Conservation (phyloP, 176 grass and related monocot species). For the Carex parvula region DNA sequence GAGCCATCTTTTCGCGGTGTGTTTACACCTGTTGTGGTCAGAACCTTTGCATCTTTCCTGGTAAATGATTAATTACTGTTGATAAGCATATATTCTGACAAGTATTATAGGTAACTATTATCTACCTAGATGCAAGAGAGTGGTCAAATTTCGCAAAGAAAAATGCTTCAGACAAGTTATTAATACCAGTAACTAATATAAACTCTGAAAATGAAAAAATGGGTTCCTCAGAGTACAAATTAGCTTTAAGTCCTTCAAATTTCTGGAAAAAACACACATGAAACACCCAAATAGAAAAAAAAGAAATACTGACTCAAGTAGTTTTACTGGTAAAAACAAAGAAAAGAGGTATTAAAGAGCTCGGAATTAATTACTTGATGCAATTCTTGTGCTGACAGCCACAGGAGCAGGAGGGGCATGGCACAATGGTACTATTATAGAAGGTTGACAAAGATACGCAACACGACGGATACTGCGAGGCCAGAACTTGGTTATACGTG, state of each 20-base stretch:
- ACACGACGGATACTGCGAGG: slow-evolving; percentile 63
- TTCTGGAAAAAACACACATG: background rate
- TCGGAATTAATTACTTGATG: slow-evolving; percentile 37
- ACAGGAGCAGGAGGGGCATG: slow-evolving; percentile 66
- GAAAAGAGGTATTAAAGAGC: background rate
- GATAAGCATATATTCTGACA: background rate
- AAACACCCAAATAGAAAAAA: background rate
- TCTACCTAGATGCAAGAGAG: background rate
- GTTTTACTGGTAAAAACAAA: slow-evolving; percentile 3
- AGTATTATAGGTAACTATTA: background rate
- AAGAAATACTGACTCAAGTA: background rate
- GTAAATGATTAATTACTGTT: background rate
- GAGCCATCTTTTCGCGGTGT: slow-evolving; percentile 68
- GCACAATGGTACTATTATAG: slow-evolving; percentile 87
- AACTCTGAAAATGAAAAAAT: background rate
- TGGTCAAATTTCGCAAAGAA: background rate
- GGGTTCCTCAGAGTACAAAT: background rate
- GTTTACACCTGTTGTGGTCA: slow-evolving; percentile 51
- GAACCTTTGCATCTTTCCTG: slow-evolving; percentile 53
- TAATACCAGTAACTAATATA: background rate
- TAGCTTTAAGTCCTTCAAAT: background rate
- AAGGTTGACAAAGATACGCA: slow-evolving; percentile 94
- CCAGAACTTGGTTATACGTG: slow-evolving; percentile 75
- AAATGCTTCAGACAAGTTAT: background rate
- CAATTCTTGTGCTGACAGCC: slow-evolving; percentile 81